These are phyloP conservation scores for Fusarium chuoi DNA, from an alignment of 2,329 filamentous ascomycete species.

Conservation along the genomic window DNA sequence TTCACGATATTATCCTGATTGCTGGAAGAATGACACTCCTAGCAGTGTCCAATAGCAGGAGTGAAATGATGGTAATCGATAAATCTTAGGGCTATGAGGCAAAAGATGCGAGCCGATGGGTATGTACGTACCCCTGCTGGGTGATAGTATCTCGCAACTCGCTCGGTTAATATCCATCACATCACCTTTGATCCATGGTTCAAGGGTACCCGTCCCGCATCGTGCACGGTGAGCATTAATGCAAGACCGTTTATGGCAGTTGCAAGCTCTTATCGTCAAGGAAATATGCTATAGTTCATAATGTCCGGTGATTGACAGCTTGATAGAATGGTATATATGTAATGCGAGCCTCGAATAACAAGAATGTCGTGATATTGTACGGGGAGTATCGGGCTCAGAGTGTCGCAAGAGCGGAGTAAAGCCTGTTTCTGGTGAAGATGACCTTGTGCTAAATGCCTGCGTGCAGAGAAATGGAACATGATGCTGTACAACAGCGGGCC, in stretches of 20 bases:
- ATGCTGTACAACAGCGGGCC: slow-evolving; percentile 2
- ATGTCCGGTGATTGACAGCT: background rate
- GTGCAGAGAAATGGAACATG: background rate
- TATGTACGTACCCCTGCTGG: background rate
- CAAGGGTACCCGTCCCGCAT: background rate
- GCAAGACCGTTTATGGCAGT: background rate
- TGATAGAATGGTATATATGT: background rate
- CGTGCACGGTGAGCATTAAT: background rate
- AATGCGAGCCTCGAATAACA: background rate
- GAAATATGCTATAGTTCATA: background rate
- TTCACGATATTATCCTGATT: background rate
- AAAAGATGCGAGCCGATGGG: background rate
- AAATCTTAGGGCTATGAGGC: background rate
- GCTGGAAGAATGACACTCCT: background rate
- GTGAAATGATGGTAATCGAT: background rate
- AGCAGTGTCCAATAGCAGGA: background rate
- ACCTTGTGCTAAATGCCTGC: slow-evolving; percentile 1
- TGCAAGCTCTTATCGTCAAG: background rate
- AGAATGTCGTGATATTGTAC: background rate
- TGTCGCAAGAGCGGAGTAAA: background rate
- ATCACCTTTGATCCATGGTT: background rate
- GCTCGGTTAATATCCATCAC: background rate
- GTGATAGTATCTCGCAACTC: background rate
- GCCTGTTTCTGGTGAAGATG: background rate
- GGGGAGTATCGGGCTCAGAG: background rate